Base-by-base conservation (phyloP, 768 basidiomycete genomes). In the Xerocomus spinulosus region DNA sequence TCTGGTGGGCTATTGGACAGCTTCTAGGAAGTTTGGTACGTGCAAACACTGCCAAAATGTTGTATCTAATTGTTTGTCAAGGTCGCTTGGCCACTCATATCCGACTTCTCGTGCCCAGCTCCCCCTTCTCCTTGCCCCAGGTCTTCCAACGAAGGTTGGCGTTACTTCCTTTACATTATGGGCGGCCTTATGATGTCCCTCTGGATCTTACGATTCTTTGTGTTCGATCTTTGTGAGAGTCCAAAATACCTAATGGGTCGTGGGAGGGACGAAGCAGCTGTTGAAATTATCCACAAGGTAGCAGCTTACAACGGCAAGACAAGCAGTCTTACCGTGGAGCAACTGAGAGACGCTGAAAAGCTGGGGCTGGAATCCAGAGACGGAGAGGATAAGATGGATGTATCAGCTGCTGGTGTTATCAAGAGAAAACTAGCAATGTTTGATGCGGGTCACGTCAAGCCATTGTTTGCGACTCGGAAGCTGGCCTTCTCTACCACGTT, bases 1-100 rank as follows among this genome's bases (percentile, higher is more conserved):
- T 87, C 30, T 89, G 83, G 82, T 90, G 87, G 87, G 82, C 83
- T 5, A 72, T 88, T 28, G 85, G 85, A 3, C 87, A 87, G 60
- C 73, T 87, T 1, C 59, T 84, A 40, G 82, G 79, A 15, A 76
- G 73, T 53, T 55, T 77, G 42, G 74, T 74, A 34, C n/a, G 66
- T 49, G 10, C 3, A 12, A 2, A 0, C 9, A 2, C 28, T 44
- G 26, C 21, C 3, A 25, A 56, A 35, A 0, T 13, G 28, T 14
- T 25, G 10, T 14, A 3, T 20, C 24, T 15, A 40, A 46, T 47
- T n/a, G 21, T 50, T 46, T 18, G 6, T 15, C 36, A 37, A 83
- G 75, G 70, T 87, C 51, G 84, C 85, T 4, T 87, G 85, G 86
- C 82, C 83, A 1, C 69, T 89, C 12, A 75, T 88, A 41, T 73